These are phyloP conservation scores for Tylopilus cervinicoccineus DNA, from an alignment of 768 basidiomycete genomes.

Conservation along the genomic window DNA sequence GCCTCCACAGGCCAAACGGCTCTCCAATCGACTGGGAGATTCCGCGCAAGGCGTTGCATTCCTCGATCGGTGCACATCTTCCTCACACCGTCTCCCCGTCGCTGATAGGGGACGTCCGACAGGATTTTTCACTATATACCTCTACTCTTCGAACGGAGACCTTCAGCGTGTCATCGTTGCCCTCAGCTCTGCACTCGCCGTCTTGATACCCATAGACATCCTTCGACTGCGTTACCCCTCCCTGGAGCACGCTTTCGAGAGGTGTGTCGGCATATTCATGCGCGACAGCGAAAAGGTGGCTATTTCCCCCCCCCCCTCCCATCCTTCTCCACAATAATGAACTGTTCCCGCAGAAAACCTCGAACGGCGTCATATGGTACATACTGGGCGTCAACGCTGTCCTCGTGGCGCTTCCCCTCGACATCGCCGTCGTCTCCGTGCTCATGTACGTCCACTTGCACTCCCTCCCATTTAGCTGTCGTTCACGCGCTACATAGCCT, in stretches of 20 bases:
- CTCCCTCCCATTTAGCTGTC: neutral
- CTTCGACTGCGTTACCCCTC: conserved; percentile 61
- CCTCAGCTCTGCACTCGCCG: conserved; percentile 61
- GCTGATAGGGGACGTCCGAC: conserved; percentile 13
- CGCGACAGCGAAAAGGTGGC: conserved; percentile 78
- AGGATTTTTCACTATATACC: conserved; percentile 63
- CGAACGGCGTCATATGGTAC: conserved; percentile 89
- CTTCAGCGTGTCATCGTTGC: conserved; percentile 51
- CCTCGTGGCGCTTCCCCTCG: conserved; percentile 72
- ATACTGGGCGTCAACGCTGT: conserved; percentile 81
- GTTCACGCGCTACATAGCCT: conserved; percentile 45
- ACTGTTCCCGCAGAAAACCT: conserved; percentile 50
- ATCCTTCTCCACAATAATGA: too few relatives aligned
- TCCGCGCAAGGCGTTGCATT: conserved; percentile 82
- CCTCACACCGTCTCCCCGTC: neutral
- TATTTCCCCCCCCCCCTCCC: neutral
- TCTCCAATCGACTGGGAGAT: conserved; percentile 76
- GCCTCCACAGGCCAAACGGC: conserved; percentile 11
- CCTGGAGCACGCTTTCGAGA: conserved; percentile 72
- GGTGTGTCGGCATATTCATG: conserved; percentile 77
- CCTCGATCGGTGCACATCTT: conserved; percentile 73
- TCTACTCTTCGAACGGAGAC: conserved; percentile 49
- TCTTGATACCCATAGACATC: conserved; percentile 72
- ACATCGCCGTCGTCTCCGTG: conserved; percentile 86
- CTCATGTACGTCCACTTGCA: conserved; percentile 61